Evolutionary conservation across 352 stramenopile genomes (phyloP).

Genomic region (Thraustochytrium striatum): DNA sequence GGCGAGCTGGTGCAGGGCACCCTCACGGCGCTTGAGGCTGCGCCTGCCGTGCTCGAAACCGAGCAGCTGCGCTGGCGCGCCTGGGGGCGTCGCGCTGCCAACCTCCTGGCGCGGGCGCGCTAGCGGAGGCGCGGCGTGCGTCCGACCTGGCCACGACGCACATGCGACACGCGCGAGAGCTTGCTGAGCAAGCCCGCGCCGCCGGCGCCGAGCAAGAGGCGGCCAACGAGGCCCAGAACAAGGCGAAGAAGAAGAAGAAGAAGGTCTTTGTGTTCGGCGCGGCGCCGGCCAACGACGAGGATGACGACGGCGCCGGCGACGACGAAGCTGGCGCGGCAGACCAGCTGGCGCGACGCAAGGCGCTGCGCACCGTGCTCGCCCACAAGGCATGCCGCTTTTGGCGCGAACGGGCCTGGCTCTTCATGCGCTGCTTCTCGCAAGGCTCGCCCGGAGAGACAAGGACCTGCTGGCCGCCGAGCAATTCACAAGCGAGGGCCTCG

Average conservation of each 20-base stretch:
- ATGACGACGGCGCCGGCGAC: neutral
- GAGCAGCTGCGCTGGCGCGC: neutral
- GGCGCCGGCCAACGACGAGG: neutral
- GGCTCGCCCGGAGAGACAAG: neutral
- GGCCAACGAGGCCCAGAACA: neutral
- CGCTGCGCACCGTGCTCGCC: neutral
- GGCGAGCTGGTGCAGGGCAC: no score
- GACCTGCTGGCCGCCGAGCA: neutral
- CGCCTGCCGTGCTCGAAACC: neutral
- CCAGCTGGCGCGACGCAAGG: neutral
- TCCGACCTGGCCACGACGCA: no score
- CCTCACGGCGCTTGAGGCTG: neutral
- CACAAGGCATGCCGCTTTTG: neutral
- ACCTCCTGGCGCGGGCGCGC: neutral
- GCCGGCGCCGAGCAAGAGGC: no score
- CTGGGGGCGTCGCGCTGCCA: neutral
- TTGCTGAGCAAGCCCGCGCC: no score
- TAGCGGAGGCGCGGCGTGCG: neutral
- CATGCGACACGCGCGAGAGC: no score
- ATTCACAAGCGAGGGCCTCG: neutral
- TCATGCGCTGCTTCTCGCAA: neutral
- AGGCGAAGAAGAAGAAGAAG: constrained; percentile 2
- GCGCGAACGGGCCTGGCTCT: neutral
- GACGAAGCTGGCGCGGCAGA: neutral
- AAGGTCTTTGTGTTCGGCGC: constrained; percentile 36